Evolutionary conservation across 2,329 filamentous ascomycete species (phyloP).

Genomic region (Ophiostoma australiae): DNA sequence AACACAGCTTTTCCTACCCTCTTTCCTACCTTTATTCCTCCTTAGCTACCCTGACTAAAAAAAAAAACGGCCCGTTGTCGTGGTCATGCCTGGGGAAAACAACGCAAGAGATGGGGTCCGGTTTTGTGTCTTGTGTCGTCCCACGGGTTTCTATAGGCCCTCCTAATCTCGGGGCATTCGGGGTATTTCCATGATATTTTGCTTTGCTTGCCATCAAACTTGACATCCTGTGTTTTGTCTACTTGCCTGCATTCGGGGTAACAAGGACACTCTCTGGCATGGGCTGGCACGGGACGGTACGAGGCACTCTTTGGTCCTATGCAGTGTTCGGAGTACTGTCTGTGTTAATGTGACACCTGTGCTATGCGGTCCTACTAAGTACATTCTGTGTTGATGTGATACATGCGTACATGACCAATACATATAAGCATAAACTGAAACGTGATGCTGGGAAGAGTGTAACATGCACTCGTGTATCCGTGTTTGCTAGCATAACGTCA

Average conservation of each 20-base stretch:
- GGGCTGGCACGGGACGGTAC: neutral
- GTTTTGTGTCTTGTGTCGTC: neutral
- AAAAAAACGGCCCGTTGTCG: conserved; percentile 9
- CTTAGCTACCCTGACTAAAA: neutral
- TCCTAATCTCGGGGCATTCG: neutral
- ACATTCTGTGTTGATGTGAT: neutral
- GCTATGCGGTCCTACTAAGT: neutral
- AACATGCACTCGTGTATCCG: neutral
- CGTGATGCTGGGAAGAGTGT: neutral
- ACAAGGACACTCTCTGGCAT: neutral
- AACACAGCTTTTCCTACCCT: neutral
- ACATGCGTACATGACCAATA: neutral
- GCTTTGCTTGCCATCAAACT: neutral
- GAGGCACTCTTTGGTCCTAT: neutral
- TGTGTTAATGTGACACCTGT: neutral
- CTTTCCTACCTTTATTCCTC: neutral
- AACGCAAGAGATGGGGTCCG: neutral
- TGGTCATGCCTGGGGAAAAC: conserved; percentile 4
- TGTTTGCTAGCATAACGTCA: neutral
- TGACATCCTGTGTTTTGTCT: neutral
- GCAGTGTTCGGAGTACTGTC: neutral
- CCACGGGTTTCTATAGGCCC: neutral
- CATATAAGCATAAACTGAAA: neutral
- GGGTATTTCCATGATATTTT: neutral
- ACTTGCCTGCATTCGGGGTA: conserved; percentile 9